Evolutionary conservation across 2,329 filamentous ascomycete genomes (phyloP).

Genomic region (Cordyceps cicadae): DNA sequence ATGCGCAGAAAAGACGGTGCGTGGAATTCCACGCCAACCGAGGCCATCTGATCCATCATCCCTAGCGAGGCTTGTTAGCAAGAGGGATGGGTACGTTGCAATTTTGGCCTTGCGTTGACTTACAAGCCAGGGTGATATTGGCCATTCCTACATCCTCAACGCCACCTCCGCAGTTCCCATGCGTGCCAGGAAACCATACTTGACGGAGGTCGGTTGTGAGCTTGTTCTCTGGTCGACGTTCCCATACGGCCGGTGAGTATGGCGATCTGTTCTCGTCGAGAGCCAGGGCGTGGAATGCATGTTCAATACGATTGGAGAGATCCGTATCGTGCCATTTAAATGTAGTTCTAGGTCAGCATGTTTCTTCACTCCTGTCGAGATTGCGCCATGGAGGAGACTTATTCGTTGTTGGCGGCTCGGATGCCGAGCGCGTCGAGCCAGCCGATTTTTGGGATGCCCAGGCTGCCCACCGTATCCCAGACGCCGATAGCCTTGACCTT

Average conservation of each 20-base stretch:
- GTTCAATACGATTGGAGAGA: constrained; percentile 43
- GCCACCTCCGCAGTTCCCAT: constrained; percentile 63
- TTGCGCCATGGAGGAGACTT: constrained; percentile 24
- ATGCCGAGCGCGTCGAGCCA: constrained; percentile 41
- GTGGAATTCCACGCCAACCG: constrained; percentile 43
- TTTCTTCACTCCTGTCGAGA: background rate
- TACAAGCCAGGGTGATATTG: constrained; percentile 32
- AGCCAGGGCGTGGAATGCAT: constrained; percentile 52
- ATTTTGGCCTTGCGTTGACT: constrained; percentile 13
- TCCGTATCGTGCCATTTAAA: constrained; percentile 47
- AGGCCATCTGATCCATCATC: constrained; percentile 50
- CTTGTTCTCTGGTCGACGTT: constrained; percentile 31
- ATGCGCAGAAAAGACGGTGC: constrained; percentile 32
- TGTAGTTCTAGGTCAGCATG: constrained; percentile 28
- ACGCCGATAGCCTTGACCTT: constrained; percentile 39
- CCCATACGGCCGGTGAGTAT: constrained; percentile 50
- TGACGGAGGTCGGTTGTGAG: constrained; percentile 38
- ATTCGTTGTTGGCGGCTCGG: constrained; percentile 36
- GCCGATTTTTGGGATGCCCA: constrained; percentile 37
- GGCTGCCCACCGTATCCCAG: constrained; percentile 36
- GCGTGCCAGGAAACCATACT: constrained; percentile 63
- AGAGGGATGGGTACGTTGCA: background rate
- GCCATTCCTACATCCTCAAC: constrained; percentile 45
- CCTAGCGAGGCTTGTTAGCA: constrained; percentile 23
- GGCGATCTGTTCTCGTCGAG: constrained; percentile 47